phyloP scores from a whole-genome alignment of 352 stramenopile genomes.

The Phytophthora brassicae region DNA sequence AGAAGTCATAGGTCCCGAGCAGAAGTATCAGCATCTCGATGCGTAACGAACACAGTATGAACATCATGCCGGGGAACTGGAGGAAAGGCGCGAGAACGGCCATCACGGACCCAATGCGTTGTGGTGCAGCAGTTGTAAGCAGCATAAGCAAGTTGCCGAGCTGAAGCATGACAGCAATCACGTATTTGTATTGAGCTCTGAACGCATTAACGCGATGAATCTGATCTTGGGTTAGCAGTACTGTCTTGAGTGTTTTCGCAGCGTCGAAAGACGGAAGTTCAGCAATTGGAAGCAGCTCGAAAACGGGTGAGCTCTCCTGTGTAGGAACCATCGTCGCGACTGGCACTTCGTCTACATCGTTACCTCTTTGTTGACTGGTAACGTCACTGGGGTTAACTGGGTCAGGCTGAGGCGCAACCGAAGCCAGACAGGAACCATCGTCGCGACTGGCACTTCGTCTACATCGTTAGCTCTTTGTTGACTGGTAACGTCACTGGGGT shows the following conservation, averaged over 20 bases:
- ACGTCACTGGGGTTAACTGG: not conserved
- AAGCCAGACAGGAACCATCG: not conserved
- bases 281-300: conserved; percentile 21
- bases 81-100: conserved; percentile 24
- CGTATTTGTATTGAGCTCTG: conserved; percentile 5
- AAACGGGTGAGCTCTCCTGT: not conserved
- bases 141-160: conserved; percentile 29
- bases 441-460: not conserved
- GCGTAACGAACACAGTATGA: conserved; percentile 24
- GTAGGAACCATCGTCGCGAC: not conserved
- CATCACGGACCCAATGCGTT: conserved; percentile 7
- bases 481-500: no score
- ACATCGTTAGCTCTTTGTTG: not conserved
- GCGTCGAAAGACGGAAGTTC: conserved; percentile 22
- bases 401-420: not conserved
- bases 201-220: conserved; percentile 21
- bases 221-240: conserved; percentile 18
- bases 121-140: conserved; percentile 8
- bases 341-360: not conserved
- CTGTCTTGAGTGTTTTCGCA: conserved; percentile 31
- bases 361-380: not conserved
- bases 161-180: conserved; percentile 19
- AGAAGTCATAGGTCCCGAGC: conserved; percentile 37
- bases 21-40: conserved; percentile 32
- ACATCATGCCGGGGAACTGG: conserved; percentile 26